Conservation (phyloP, 345 rosid genomes). For the Populus pruinosa region DNA sequence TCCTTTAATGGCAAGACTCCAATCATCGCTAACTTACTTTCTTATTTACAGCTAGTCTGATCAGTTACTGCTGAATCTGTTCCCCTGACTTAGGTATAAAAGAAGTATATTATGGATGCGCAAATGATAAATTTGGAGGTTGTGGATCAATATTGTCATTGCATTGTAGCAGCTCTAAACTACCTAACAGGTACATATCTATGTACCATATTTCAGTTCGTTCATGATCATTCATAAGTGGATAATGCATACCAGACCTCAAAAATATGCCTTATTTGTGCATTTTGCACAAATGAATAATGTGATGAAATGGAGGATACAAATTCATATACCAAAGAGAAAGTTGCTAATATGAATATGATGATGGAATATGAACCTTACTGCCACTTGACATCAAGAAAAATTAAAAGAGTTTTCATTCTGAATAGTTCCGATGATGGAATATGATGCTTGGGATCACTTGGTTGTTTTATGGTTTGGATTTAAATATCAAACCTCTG, state of each 20-base stretch:
- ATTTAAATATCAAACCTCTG: neutral
- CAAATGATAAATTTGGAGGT: slow-evolving; percentile 86
- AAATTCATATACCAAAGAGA: too few species aligned
- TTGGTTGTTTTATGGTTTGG: neutral
- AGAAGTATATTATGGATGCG: slow-evolving; percentile 72
- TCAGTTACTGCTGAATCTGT: neutral
- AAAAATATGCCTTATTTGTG: neutral
- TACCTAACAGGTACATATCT: slow-evolving; percentile 19
- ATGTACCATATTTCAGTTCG: neutral
- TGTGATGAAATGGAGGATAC: too few species aligned
- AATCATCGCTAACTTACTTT: neutral
- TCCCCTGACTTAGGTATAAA: slow-evolving; percentile 40
- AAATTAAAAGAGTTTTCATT: neutral
- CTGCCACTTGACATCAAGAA: neutral
- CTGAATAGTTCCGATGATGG: neutral
- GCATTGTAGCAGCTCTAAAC: slow-evolving; percentile 42
- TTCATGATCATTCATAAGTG: neutral
- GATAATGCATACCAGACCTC: neutral
- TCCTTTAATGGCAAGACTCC: neutral
- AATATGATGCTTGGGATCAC: neutral
- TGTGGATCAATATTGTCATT: slow-evolving; percentile 73
- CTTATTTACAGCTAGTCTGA: neutral
- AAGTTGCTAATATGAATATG: too few species aligned
- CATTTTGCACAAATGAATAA: neutral
- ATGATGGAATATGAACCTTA: neutral